Evolutionary conservation across 2,329 filamentous ascomycete genomes (phyloP), one percentile per base, ranked within the genome.

Genomic region (Paramyrothecium sp.): DNA sequence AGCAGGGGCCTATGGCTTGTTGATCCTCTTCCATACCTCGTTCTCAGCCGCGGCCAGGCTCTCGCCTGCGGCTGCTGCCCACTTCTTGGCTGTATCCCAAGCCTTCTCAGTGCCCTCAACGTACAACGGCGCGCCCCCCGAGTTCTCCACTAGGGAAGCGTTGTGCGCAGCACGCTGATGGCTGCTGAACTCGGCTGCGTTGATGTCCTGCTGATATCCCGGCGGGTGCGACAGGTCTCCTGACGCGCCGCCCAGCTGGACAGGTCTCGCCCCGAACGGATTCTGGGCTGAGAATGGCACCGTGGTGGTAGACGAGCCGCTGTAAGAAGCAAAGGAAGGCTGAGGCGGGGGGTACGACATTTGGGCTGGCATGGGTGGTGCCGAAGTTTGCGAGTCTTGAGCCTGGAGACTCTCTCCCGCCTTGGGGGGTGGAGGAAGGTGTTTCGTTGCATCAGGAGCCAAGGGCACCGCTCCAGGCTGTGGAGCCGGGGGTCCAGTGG

Each of bases 11-110:
- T 19, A 81, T 51, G 81, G 75, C 72, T 84, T 85, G 71, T 85
- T 87, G 67, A 88, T 84, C 66, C 78, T 81, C 71, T 80, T 81
- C 85, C 85, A 88, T 22, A 88, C 79, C 70, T 87, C 83, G 53
- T 74, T 75, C 74, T 88, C 85, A 16, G 83, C 84, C 16, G 79
- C 81, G 10, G 79, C 81, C 26, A 88, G 70, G 67, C 79, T 83
- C 59, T 81, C 80, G 53, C 85, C 84, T 7, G 84, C 85, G 34
- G 78, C 78, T 58, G 78, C 73, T 50, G 81, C 83, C 76, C 82
- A 80, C 69, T 83, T 85, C 75, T 82, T 85, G 12, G 83, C 83
- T 51, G 79, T 71, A 56, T 76, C 77, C 82, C 82, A 85, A 7
- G 85, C 71, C n/a, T 80, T 77, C 3, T 76, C 75, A 19, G 77